A percentile compares a stretch with the other conserved stretches of the same genome.
phyloP scores from a whole-genome alignment of 2,329 filamentous ascomycete species.

The Claviceps digitariae region DNA sequence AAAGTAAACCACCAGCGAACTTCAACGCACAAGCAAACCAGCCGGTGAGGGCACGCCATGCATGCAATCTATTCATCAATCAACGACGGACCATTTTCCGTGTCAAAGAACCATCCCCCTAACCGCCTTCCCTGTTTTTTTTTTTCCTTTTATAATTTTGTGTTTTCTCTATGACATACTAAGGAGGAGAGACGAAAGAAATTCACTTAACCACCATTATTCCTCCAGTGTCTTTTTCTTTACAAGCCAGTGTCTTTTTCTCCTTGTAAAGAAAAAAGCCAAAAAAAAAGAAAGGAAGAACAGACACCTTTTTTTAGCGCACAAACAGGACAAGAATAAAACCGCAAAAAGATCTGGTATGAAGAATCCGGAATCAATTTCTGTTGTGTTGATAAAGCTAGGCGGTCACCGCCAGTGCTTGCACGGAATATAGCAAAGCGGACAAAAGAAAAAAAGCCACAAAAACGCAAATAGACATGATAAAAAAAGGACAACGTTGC shows the following conservation, averaged over 20 bases:
- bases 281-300: background rate
- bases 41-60: background rate
- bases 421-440: background rate
- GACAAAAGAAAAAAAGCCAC: background rate
- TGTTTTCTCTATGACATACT: background rate
- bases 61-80: background rate
- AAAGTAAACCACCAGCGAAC: background rate
- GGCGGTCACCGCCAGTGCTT: background rate
- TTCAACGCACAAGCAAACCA: background rate
- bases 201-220: no score
- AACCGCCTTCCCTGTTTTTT: background rate
- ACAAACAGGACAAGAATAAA: no score
- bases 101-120: no score
- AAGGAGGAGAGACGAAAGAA: background rate
- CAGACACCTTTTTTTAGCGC: no score
- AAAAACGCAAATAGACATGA: background rate
- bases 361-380: background rate
- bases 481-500: background rate
- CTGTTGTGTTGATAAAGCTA: background rate
- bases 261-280: no score
- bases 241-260: no score
- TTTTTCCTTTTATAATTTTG: background rate
- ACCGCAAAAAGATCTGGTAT: background rate
- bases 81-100: background rate
- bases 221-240: no score